phyloP scores from a whole-genome alignment of 345 rosid genomes.

The Salix purpurea region DNA sequence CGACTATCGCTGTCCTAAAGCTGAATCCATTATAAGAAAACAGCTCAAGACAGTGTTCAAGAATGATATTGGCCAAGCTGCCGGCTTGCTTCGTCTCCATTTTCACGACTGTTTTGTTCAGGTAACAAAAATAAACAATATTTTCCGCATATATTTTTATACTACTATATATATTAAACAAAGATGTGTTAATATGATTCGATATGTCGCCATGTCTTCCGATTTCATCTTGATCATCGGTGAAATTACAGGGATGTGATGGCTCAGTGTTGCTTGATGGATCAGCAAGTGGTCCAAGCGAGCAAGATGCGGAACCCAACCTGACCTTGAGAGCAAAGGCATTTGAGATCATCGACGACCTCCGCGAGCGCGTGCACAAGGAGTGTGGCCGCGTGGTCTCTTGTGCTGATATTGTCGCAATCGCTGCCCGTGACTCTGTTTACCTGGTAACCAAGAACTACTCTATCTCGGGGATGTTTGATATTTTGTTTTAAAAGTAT shows the following conservation, averaged over 20 bases:
- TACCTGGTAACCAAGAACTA: slow-evolving; percentile 30
- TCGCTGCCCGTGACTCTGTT: slow-evolving; percentile 63
- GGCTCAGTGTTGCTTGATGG: slow-evolving; percentile 78
- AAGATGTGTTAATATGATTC: no score
- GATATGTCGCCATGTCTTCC: no score
- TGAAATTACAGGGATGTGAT: slow-evolving; percentile 65
- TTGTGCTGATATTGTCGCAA: slow-evolving; percentile 45
- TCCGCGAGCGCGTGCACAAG: slow-evolving; percentile 35
- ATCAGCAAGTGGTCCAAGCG: slow-evolving; percentile 76
- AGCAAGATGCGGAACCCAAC: slow-evolving; percentile 65
- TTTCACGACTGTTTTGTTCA: slow-evolving; percentile 95
- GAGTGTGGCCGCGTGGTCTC: slow-evolving; percentile 54
- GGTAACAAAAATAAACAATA: slow-evolving; percentile 23
- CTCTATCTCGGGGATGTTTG: no score
- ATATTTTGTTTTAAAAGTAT: no score
- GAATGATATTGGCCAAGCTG: slow-evolving; percentile 76
- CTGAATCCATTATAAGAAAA: slow-evolving; percentile 50
- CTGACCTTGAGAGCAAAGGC: slow-evolving; percentile 37
- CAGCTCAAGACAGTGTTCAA: slow-evolving; percentile 60
- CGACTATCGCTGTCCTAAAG: slow-evolving; percentile 54
- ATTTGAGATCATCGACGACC: slow-evolving; percentile 44
- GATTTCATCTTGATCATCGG: no score
- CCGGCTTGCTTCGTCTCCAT: slow-evolving; percentile 80
- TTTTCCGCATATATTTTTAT: no score
- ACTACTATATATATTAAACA: no score